These are phyloP conservation scores for Pisolithus orientalis DNA, from an alignment of 768 basidiomycete species.

Conservation along the genomic window DNA sequence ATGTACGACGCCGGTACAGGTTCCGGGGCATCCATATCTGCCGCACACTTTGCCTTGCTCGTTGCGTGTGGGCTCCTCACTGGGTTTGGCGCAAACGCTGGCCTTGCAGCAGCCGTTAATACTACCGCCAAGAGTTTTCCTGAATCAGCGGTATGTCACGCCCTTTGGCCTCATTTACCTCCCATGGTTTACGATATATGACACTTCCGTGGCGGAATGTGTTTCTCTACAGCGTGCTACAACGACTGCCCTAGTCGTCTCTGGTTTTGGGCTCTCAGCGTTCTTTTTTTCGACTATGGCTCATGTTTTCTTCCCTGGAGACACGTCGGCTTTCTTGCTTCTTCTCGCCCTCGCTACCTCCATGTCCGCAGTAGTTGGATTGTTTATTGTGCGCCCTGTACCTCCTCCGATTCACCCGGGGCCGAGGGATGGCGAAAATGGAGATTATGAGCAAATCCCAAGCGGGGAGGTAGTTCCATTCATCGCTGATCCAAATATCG, in stretches of 20 bases:
- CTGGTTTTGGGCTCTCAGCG: slow-evolving; percentile 87
- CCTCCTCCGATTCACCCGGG: neutral
- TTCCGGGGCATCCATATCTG: slow-evolving; percentile 31
- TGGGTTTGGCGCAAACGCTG: slow-evolving; percentile 72
- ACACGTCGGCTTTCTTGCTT: slow-evolving; percentile 72
- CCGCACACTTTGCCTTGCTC: slow-evolving; percentile 43
- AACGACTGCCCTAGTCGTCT: slow-evolving; percentile 73
- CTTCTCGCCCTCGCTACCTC: slow-evolving; percentile 75
- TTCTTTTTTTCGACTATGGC: slow-evolving; percentile 83
- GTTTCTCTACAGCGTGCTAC: slow-evolving; percentile 52
- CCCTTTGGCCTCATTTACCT: neutral
- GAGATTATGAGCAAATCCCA: neutral
- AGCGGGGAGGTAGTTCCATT: neutral
- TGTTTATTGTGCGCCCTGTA: slow-evolving; percentile 44
- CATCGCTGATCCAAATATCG: neutral
- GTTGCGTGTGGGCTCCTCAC: slow-evolving; percentile 63
- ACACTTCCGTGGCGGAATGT: neutral
- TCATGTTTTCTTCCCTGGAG: slow-evolving; percentile 63
- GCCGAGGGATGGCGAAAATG: neutral
- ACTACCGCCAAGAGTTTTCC: slow-evolving; percentile 81
- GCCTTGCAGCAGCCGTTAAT: slow-evolving; percentile 66
- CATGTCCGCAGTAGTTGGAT: slow-evolving; percentile 72
- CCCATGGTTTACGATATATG: neutral
- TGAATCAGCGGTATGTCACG: slow-evolving; percentile 51
- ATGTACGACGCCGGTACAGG: slow-evolving; percentile 56